These are phyloP conservation scores for Solanum corneliomulleri DNA, from an alignment of 257 asterid species.

Conservation along the genomic window DNA sequence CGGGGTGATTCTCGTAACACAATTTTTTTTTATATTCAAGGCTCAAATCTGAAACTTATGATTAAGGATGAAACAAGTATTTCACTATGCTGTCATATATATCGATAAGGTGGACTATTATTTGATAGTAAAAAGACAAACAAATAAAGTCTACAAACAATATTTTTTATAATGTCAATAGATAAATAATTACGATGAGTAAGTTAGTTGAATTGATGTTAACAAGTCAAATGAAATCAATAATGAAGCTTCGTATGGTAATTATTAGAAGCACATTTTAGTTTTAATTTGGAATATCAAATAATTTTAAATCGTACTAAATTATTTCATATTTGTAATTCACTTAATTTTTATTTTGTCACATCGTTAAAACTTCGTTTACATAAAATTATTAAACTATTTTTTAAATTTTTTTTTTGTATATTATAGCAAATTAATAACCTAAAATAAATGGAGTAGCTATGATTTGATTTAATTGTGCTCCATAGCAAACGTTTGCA, in stretches of 20 bases:
- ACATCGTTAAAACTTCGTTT: too few relatives aligned
- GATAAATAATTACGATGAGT: neutral
- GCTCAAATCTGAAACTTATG: fast-evolving
- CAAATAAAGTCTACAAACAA: neutral
- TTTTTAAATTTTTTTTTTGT: too few relatives aligned
- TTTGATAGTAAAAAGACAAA: neutral
- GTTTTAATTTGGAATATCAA: neutral
- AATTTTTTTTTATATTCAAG: neutral
- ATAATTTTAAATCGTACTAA: neutral
- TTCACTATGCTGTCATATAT: neutral
- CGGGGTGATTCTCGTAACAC: neutral
- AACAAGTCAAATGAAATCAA: neutral
- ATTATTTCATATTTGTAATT: neutral
- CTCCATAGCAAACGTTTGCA: too few relatives aligned
- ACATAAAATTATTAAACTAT: neutral
- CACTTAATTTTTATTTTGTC: neutral
- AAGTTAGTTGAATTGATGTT: neutral
- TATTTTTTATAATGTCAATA: neutral
- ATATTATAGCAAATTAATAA: too few relatives aligned
- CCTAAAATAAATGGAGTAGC: too few relatives aligned
- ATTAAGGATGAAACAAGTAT: too few relatives aligned
- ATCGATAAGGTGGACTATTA: neutral
- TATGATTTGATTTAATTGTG: too few relatives aligned
- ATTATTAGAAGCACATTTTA: neutral
- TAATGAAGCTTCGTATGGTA: neutral